A percentile compares a stretch with the other conserved stretches of the same genome.
phyloP scores from a whole-genome alignment of 805 yeast genomes.

The Naumovozyma castellii region DNA sequence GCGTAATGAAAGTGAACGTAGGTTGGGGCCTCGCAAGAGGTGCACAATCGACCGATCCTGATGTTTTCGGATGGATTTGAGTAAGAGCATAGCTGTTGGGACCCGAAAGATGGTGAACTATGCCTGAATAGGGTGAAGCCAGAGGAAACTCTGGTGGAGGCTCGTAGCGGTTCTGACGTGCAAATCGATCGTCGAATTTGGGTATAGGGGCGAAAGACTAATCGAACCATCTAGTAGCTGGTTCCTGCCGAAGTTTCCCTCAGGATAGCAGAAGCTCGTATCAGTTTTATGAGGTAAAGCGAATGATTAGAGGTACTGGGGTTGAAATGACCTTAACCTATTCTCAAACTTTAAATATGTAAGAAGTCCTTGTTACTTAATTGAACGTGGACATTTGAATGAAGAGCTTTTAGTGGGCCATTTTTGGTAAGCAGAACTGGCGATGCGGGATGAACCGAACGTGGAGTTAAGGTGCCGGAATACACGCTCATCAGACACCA shows the following conservation, averaged over 20 bases:
- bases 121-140: constrained; percentile 39
- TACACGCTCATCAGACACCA: constrained; percentile 38
- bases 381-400: constrained; percentile 35
- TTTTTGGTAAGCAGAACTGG: constrained; percentile 40
- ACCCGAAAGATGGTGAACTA: constrained; percentile 39
- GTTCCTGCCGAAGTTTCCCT: constrained; percentile 39
- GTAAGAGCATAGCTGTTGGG: constrained; percentile 38
- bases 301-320: constrained; percentile 36
- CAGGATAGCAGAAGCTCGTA: constrained; percentile 36
- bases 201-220: constrained; percentile 38
- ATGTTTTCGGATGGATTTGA: constrained; percentile 34
- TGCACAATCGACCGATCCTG: constrained; percentile 35
- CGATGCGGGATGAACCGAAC: constrained; percentile 39
- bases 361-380: constrained; percentile 35
- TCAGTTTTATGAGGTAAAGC: constrained; percentile 36
- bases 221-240: constrained; percentile 38
- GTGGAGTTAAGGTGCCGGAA: constrained; percentile 35
- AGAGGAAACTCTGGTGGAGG: constrained; percentile 39
- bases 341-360: constrained; percentile 37
- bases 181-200: constrained; percentile 38
- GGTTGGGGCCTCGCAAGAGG: constrained; percentile 29
- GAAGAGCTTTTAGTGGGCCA: constrained; percentile 39
- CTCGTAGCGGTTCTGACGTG: constrained; percentile 39
- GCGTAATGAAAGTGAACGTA: constrained; percentile 35
- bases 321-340: constrained; percentile 33